phyloP scores from a whole-genome alignment of 2,329 filamentous ascomycete genomes.

The Phialophora verrucosa region DNA sequence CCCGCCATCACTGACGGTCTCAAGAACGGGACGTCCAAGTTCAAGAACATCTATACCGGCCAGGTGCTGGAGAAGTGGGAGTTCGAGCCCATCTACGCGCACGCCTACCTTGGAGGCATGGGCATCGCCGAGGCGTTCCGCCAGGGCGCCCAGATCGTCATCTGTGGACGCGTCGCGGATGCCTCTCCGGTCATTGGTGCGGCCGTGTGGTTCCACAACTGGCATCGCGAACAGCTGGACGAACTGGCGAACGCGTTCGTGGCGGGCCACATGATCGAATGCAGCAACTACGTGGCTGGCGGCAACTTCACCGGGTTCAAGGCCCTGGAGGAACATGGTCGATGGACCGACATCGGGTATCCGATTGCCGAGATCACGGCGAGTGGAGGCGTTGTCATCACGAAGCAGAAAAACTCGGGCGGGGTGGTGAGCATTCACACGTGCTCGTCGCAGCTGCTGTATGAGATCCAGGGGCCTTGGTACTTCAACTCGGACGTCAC shows the following conservation, averaged over 20 bases:
- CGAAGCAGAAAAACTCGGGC: constrained; percentile 50
- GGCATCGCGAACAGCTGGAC: constrained; percentile 48
- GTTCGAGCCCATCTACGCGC: constrained; percentile 46
- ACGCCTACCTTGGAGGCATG: constrained; percentile 48
- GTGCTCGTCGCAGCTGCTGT: constrained; percentile 59
- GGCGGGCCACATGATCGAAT: constrained; percentile 49
- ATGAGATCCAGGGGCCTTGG: constrained; percentile 61
- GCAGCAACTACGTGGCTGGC: constrained; percentile 51
- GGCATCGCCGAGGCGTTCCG: constrained; percentile 49
- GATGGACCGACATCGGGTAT: constrained; percentile 54
- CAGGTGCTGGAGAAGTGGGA: constrained; percentile 45
- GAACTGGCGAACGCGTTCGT: constrained; percentile 50
- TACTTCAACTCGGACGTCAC: constrained; percentile 66
- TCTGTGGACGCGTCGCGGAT: constrained; percentile 54
- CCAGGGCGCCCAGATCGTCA: constrained; percentile 52
- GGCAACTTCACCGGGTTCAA: constrained; percentile 55
- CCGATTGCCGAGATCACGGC: constrained; percentile 54
- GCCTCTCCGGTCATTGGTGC: constrained; percentile 53
- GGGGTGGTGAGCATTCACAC: constrained; percentile 57
- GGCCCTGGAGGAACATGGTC: constrained; percentile 44
- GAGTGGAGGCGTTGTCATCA: constrained; percentile 51
- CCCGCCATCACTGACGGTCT: constrained; percentile 44
- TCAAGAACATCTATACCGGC: constrained; percentile 51
- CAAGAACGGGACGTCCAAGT: constrained; percentile 44
- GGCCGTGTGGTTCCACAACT: constrained; percentile 52